Percentiles rank a stretch among this genome's conserved stretches.
These are phyloP conservation scores for Chenopodium album DNA, from an alignment of 148 eudicot genomes.

Conservation along the genomic window DNA sequence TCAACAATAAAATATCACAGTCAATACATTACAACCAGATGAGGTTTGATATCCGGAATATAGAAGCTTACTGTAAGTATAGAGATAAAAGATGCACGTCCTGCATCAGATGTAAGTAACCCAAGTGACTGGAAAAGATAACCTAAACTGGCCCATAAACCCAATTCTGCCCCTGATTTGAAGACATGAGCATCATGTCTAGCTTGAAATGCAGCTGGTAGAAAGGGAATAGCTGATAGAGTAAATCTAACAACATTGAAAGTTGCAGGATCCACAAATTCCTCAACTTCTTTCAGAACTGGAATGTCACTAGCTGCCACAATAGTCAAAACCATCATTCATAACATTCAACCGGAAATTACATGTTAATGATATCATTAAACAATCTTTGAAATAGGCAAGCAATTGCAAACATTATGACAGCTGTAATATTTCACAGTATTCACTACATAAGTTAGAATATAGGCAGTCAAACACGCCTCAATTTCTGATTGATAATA, in stretches of 20 bases:
- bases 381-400: not conserved
- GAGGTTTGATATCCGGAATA: not conserved
- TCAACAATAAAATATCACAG: not conserved
- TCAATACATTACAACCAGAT: not conserved
- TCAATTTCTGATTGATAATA: too few relatives aligned
- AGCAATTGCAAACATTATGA: not conserved
- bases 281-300: conserved; percentile 65
- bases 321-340: not conserved
- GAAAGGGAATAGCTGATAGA: conserved; percentile 53
- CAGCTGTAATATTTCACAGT: not conserved
- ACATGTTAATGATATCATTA: not conserved
- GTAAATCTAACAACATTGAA: conserved; percentile 59
- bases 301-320: conserved; percentile 69
- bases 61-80: conserved; percentile 59
- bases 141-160: conserved; percentile 73
- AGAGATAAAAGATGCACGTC: conserved; percentile 67
- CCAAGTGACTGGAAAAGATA: conserved; percentile 74
- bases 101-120: conserved; percentile 73
- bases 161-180: conserved; percentile 62
- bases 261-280: conserved; percentile 55
- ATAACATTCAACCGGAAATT: not conserved
- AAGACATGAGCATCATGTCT: conserved; percentile 45
- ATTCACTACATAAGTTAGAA: too few relatives aligned
- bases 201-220: conserved; percentile 57
- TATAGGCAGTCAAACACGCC: too few relatives aligned